A percentile compares a stretch with the other conserved stretches of the same genome.
Evolutionary conservation across 768 basidiomycete genomes (phyloP).

Genomic region (Polyporus arcularius): DNA sequence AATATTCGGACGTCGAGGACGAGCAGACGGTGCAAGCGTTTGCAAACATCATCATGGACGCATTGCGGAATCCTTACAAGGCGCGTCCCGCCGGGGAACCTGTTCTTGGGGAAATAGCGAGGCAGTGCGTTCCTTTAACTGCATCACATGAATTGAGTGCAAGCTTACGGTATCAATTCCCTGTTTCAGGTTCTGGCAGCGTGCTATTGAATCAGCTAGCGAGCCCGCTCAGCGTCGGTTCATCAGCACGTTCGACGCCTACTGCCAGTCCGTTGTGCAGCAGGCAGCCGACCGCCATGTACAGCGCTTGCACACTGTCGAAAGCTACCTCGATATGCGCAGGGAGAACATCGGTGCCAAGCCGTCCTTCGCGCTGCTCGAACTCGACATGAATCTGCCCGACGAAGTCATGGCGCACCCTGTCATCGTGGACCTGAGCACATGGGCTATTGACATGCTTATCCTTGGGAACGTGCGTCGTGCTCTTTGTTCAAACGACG

Average conservation of each 20-base stretch:
- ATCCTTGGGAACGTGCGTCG: constrained; percentile 49
- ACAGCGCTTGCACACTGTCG: constrained; percentile 19
- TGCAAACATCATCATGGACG: constrained; percentile 28
- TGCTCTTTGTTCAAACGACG: neutral
- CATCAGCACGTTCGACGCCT: constrained; percentile 24
- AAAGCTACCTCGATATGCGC: constrained; percentile 26
- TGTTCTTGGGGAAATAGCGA: constrained; percentile 24
- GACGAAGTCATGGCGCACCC: constrained; percentile 59
- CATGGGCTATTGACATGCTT: constrained; percentile 5
- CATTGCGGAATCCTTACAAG: constrained; percentile 23
- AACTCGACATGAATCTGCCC: constrained; percentile 57
- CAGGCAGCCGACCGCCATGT: constrained; percentile 25
- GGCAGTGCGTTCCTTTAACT: constrained; percentile 21
- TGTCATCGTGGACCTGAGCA: constrained; percentile 43
- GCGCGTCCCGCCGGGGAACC: constrained; percentile 22
- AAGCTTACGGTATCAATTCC: neutral
- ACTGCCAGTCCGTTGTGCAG: constrained; percentile 25
- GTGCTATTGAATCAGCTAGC: constrained; percentile 12
- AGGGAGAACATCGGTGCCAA: constrained; percentile 27
- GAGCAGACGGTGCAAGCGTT: constrained; percentile 10
- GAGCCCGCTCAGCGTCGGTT: constrained; percentile 17
- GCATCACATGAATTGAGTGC: neutral
- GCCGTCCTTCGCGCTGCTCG: constrained; percentile 25
- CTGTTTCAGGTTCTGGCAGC: constrained; percentile 20
- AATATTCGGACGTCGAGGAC: constrained; percentile 24